Evolutionary conservation across 2,329 filamentous ascomycete genomes (phyloP).

Genomic region (Microdochium trichocladiopsis): DNA sequence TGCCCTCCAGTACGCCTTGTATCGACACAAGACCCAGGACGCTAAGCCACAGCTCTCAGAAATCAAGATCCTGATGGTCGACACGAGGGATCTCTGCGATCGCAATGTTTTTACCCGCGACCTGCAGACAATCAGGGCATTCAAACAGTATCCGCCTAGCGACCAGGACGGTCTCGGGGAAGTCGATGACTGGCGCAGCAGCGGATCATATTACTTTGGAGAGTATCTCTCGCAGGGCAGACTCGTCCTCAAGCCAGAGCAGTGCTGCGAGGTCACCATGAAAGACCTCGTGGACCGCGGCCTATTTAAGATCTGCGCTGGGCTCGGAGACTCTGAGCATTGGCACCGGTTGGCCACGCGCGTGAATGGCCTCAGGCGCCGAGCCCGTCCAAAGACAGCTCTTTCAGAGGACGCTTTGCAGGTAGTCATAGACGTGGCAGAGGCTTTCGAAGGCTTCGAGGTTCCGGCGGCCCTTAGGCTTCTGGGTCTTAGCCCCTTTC

Average conservation of each 20-base stretch:
- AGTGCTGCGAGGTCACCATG: background rate
- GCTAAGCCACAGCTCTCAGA: background rate
- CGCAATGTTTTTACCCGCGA: background rate
- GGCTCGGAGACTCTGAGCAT: background rate
- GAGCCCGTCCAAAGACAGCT: background rate
- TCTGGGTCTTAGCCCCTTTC: background rate
- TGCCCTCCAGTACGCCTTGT: background rate
- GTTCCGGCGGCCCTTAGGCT: background rate
- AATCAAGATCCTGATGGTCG: background rate
- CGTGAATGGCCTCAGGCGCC: background rate
- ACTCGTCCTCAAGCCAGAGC: background rate
- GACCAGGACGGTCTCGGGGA: background rate
- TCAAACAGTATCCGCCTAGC: background rate
- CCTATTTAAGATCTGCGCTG: background rate
- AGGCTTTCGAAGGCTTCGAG: background rate
- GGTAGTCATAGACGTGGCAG: background rate
- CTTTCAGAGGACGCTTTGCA: background rate
- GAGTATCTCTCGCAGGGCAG: background rate
- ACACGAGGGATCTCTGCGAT: background rate
- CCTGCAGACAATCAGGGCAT: background rate
- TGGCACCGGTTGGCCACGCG: background rate
- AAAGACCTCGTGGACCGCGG: background rate
- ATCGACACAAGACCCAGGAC: background rate
- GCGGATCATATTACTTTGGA: background rate
- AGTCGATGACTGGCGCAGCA: background rate